Conservation (phyloP, 192 early-diverging fungal species). For the Coemansia sp. region DNA sequence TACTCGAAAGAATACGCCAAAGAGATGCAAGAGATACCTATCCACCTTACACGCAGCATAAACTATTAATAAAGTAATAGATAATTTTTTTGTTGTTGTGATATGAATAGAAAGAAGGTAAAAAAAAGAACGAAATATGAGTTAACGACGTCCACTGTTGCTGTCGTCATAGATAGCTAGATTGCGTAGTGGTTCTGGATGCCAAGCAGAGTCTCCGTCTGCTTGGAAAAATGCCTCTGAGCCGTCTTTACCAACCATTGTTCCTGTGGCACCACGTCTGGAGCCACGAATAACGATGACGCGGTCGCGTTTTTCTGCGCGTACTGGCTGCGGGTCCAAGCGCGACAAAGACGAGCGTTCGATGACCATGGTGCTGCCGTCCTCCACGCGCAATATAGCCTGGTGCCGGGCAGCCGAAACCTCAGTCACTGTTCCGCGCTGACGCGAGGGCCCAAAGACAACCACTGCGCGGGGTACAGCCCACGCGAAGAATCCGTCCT, state of each 20-base stretch:
- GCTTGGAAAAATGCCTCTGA: slow-evolving; percentile 75
- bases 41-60: slow-evolving; percentile 67
- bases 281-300: slow-evolving; percentile 71
- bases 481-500: slow-evolving; percentile 60
- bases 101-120: not conserved
- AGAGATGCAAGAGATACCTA: slow-evolving; percentile 61
- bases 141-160: not conserved
- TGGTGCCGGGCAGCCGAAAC: slow-evolving; percentile 58
- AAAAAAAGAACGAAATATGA: not conserved
- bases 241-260: slow-evolving; percentile 73
- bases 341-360: slow-evolving; percentile 39
- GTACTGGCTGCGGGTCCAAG: slow-evolving; percentile 56
- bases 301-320: slow-evolving; percentile 73
- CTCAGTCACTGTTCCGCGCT: slow-evolving; percentile 60
- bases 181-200: slow-evolving; percentile 48
- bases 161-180: slow-evolving; percentile 40
- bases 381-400: slow-evolving; percentile 55
- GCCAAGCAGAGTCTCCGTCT: slow-evolving; percentile 52
- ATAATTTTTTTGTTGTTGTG: not conserved
- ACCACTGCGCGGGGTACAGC: slow-evolving; percentile 50
- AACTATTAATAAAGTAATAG: slow-evolving; percentile 59
- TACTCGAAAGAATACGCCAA: slow-evolving; percentile 71
- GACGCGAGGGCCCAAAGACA: slow-evolving; percentile 37
- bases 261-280: slow-evolving; percentile 64
- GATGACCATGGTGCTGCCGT: slow-evolving; percentile 53